phyloP scores from a whole-genome alignment of 202 grass and related monocot genomes.

The Cymbopogon flexuosus region DNA sequence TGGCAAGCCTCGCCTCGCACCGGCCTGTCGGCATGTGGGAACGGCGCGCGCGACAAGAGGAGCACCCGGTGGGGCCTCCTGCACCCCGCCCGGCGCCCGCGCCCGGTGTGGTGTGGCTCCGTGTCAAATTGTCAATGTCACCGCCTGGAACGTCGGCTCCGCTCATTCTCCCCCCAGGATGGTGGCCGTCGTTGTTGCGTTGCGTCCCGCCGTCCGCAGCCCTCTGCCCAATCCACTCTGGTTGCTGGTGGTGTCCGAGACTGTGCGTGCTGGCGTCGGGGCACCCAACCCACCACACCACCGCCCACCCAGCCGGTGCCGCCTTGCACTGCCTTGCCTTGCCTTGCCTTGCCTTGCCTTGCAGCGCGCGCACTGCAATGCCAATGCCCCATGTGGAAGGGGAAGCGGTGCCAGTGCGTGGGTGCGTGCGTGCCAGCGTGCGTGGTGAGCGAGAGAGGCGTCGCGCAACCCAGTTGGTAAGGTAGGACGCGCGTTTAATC shows the following conservation, averaged over 20 bases:
- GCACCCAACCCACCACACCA: neutral
- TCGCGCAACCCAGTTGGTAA: neutral
- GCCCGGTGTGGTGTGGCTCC: neutral
- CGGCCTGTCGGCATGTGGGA: neutral
- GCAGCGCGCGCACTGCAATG: neutral
- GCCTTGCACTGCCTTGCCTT: no score
- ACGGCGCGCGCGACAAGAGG: no score
- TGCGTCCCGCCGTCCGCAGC: neutral
- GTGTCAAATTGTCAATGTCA: neutral
- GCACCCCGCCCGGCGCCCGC: neutral
- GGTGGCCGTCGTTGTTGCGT: neutral
- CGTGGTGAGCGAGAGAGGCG: neutral
- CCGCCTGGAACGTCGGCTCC: no score
- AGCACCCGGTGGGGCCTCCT: neutral
- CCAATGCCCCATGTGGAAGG: neutral
- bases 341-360: no score
- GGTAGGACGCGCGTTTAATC: neutral
- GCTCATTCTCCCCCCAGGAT: no score
- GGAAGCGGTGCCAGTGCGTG: neutral
- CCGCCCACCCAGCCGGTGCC: neutral
- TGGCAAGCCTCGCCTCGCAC: neutral
- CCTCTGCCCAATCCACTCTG: neutral
- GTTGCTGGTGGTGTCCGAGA: no score
- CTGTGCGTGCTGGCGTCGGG: slow-evolving; percentile 1
- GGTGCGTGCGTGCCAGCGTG: neutral